Evolutionary conservation across 139 green algal genomes (phyloP), one percentile per base, ranked within the genome.

Genomic region (Limnomonas spitsbergensis): DNA sequence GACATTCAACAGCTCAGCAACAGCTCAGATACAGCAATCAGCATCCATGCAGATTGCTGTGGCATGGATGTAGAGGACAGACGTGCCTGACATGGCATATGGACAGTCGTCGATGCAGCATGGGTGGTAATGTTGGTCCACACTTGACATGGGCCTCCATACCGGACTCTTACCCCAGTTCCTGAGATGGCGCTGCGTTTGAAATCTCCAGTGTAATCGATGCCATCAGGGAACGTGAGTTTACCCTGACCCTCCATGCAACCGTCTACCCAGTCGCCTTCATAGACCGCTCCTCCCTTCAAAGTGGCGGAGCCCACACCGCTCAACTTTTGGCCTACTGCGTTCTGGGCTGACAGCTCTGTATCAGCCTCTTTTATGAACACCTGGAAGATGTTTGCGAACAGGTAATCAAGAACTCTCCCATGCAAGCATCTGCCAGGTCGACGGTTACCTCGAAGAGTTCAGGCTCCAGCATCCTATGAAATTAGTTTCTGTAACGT

Each of bases 181-280:
- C 88, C 88, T 2, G 71, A 84, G 0, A 90, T 83, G 56, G 52
- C 69, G 78, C 88, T 88, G 42, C 77, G 4, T 2, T 73, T 35
- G 67, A 92, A 88, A 1, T 78, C 53, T 2, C 87, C 88, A 40
- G 86, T 75, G 24, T 89, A 92, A 2, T 40, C 53, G 6, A 91
- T 73, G 54, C 83, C 85, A 35, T 91, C 88, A 1, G 85, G 85
- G 38, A 88, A 94, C 7, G 31, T 66, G 1, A 92, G 24, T 36
- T 75, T 85, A 38, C 88, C 89, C 3, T 42, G 26, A 0, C 89
- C 89, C 36, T 93, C 81, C 83, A 90, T 82, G 35, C 74, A 40
- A 68, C 86, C 88, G 1, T 82, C 26, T 4, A 7, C 38, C 86
- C 88, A 90, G 1, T 76, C 1, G 32, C 89, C 89, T 3, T 91